A percentile compares a stretch with the other conserved stretches of the same genome.
Evolutionary conservation across 345 rosid species (phyloP).

Genomic region (Citrus unshiu): DNA sequence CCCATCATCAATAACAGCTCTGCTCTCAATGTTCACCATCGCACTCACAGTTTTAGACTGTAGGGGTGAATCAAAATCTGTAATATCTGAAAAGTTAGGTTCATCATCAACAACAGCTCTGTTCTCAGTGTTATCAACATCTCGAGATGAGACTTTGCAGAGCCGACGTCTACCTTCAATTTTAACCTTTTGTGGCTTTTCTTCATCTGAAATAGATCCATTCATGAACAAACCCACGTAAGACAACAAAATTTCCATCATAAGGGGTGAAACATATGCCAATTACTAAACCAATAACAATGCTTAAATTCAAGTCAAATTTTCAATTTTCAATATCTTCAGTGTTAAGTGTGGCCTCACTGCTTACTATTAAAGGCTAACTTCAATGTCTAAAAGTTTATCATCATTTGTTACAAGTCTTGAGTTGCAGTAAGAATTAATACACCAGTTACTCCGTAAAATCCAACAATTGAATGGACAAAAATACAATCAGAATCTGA

Average conservation of each 20-base stretch:
- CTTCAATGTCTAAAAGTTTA: neutral
- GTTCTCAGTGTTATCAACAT: slow-evolving; percentile 19
- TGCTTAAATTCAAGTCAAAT: neutral
- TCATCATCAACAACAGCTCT: slow-evolving; percentile 16
- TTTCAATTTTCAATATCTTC: neutral
- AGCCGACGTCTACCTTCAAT: slow-evolving; percentile 56
- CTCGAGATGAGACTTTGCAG: slow-evolving; percentile 50
- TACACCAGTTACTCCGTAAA: neutral
- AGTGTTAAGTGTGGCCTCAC: neutral
- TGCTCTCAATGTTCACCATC: neutral
- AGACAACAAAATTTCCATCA: neutral
- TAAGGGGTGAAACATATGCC: neutral
- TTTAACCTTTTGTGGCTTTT: slow-evolving; percentile 37
- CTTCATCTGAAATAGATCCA: slow-evolving; percentile 29
- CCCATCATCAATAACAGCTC: slow-evolving; percentile 20
- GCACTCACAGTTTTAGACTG: slow-evolving; percentile 23
- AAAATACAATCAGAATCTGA: neutral
- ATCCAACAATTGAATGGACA: neutral
- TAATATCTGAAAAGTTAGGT: slow-evolving; percentile 39
- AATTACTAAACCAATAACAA: neutral
- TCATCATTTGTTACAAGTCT: neutral
- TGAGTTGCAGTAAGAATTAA: neutral
- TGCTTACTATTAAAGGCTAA: neutral
- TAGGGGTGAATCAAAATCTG: slow-evolving; percentile 73
- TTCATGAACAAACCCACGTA: slow-evolving; percentile 8